Evolutionary conservation across 305 asterid genomes (phyloP), one percentile per base, ranked within the genome.

Genomic region (Stenogyne calaminthoides): DNA sequence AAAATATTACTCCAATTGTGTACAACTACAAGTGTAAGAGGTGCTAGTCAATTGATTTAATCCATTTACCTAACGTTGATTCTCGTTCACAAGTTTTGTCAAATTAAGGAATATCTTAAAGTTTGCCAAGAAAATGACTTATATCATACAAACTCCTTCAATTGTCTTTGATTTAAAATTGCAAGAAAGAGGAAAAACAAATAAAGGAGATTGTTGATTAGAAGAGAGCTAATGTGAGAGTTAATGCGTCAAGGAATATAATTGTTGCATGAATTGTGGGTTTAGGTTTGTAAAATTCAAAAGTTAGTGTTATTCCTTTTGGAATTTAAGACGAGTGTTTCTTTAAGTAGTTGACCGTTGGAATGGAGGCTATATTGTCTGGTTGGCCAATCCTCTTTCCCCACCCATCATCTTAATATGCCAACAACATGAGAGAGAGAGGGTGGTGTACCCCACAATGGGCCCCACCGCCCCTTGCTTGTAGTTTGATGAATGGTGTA

Each of bases 331-430:
- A 27, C 67, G 54, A 40, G 36, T 20, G 22, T 60, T 34, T 67
- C 62, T 72, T 58, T 57, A 46, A 20, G 58, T 54, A 73, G 57
- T 32, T 56, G 76, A 68, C 61, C 76, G 72, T 73, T 67, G 70
- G 54, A 68, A 72, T 62, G 64, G 65, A 55, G 74, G 64, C 62
- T 70, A 72, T 77, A 68, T 70, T 80, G 80, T 82, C 62, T 74
- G 15, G 51, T 42, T 70, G 51, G 61, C 75, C 81, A 77, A 79
- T 73, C 77, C 73, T 76, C 42, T 36, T 47, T 69, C 80, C 81
- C 82, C 75, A 73, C 85, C 73, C 60, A 54, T 54, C 70, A 52
- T 67, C 59, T 74, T 66, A 58, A 73, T 74, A 60, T 34, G 37
- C 49, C 66, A 61, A 49, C 75, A 70, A 62, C 74, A 76, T 64